Conservation (phyloP, 345 rosid species). For the Clausena lansium region DNA sequence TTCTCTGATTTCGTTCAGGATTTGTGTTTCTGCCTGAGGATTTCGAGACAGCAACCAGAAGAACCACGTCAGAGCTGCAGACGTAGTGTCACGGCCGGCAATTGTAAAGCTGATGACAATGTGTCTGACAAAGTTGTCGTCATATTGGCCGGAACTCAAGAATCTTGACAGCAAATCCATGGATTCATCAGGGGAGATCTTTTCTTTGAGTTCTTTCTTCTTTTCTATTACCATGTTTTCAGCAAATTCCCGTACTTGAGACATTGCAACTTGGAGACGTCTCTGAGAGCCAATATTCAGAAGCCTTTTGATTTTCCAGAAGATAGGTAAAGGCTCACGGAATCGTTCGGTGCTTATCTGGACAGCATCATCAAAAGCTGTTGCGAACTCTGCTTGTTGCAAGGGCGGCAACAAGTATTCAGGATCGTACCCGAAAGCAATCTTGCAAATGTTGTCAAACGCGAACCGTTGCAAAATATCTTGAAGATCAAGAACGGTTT, state of each 20-base stretch:
- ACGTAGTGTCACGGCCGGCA: slow-evolving; percentile 72
- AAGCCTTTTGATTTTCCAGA: slow-evolving; percentile 47
- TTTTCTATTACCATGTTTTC: slow-evolving; percentile 45
- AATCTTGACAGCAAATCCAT: slow-evolving; percentile 57
- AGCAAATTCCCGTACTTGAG: slow-evolving; percentile 47
- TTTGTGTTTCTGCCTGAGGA: slow-evolving; percentile 35
- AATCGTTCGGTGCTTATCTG: slow-evolving; percentile 39
- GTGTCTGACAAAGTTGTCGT: slow-evolving; percentile 23
- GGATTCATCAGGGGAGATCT: slow-evolving; percentile 17
- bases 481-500: slow-evolving; percentile 46
- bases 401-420: slow-evolving; percentile 49
- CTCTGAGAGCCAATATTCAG: slow-evolving; percentile 51
- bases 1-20: slow-evolving; percentile 30
- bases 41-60: slow-evolving; percentile 51
- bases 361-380: slow-evolving; percentile 48
- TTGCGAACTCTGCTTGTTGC: slow-evolving; percentile 34
- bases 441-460: slow-evolving; percentile 68
- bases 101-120: slow-evolving; percentile 60
- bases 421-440: slow-evolving; percentile 72
- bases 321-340: slow-evolving; percentile 15
- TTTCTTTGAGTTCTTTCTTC: slow-evolving; percentile 29
- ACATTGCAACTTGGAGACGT: slow-evolving; percentile 30
- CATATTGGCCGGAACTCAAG: slow-evolving; percentile 41
- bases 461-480: slow-evolving; percentile 64
- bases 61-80: slow-evolving; percentile 82